Conservation (phyloP, 805 yeast genomes). For the Candida hispaniensis region DNA sequence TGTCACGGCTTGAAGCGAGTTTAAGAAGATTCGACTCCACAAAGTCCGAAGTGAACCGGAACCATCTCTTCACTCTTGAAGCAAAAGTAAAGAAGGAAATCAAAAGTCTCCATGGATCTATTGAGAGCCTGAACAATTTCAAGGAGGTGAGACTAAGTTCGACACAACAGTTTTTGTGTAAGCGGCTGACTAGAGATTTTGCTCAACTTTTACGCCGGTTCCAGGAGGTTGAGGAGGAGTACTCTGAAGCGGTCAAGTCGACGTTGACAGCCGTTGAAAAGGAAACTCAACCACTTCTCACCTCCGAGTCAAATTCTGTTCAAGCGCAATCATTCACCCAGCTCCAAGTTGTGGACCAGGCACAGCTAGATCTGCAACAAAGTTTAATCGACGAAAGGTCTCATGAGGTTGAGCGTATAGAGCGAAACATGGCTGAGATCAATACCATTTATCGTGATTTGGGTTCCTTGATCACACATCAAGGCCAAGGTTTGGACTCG, state of each 20-base stretch:
- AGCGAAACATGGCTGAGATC: constrained; percentile 72
- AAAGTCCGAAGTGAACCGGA: no score
- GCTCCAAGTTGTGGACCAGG: constrained; percentile 31
- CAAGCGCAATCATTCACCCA: constrained; percentile 22
- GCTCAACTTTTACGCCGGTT: constrained; percentile 40
- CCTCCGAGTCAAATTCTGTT: background rate
- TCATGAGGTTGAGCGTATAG: constrained; percentile 58
- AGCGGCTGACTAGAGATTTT: constrained; percentile 48
- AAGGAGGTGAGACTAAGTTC: constrained; percentile 15
- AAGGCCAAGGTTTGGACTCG: constrained; percentile 74
- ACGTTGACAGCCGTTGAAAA: constrained; percentile 12
- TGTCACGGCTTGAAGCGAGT: no score
- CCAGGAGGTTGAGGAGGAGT: constrained; percentile 35
- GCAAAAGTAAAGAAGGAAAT: constrained; percentile 20
- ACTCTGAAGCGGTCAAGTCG: constrained; percentile 37
- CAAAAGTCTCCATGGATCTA: constrained; percentile 15
- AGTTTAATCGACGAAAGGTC: constrained; percentile 42
- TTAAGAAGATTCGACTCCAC: no score
- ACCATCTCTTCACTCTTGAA: no score
- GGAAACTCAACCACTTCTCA: constrained; percentile 22
- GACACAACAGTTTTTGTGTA: constrained; percentile 33
- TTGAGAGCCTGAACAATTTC: constrained; percentile 10
- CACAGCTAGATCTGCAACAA: constrained; percentile 22
- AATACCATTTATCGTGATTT: constrained; percentile 77
- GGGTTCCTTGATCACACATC: constrained; percentile 68